Percentiles rank a stretch among this genome's conserved stretches.
These are phyloP conservation scores for Pseudogymnoascus sp. DNA, from an alignment of 2,329 filamentous ascomycete species.

Conservation along the genomic window DNA sequence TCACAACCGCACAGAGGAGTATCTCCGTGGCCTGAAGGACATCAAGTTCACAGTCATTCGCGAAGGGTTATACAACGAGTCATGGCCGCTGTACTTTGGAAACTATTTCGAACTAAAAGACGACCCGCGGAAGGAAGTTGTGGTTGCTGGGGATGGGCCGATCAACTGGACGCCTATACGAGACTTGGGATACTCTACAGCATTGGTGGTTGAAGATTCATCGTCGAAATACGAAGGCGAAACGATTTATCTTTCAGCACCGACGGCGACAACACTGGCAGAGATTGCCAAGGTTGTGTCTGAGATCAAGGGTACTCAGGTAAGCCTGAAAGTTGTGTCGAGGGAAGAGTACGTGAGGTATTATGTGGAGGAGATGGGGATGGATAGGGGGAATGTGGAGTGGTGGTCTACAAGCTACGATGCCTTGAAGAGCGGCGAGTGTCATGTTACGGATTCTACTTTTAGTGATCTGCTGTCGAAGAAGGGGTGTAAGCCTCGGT, in stretches of 20 bases:
- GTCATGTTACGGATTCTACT: conserved; percentile 20
- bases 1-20: conserved; percentile 19
- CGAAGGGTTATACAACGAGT: conserved; percentile 24
- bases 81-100: conserved; percentile 24
- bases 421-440: conserved; percentile 20
- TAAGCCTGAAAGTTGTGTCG: conserved; percentile 17
- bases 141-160: conserved; percentile 23
- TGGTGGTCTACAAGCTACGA: conserved; percentile 22
- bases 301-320: conserved; percentile 14
- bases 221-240: conserved; percentile 16
- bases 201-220: conserved; percentile 18
- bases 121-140: conserved; percentile 20
- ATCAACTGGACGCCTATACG: conserved; percentile 22
- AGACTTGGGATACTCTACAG: conserved; percentile 21
- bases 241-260: conserved; percentile 18
- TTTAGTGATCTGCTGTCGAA: conserved; percentile 17
- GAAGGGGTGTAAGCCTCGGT: conserved; percentile 14
- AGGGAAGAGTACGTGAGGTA: conserved; percentile 19
- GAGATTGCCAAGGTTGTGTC: conserved; percentile 19
- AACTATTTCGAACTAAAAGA: conserved; percentile 17
- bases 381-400: conserved; percentile 17
- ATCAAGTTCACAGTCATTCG: conserved; percentile 21
- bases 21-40: conserved; percentile 16
- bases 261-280: conserved; percentile 14
- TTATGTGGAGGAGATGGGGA: conserved; percentile 18